phyloP scores from a whole-genome alignment of 2,329 filamentous ascomycete species.

The Microdochium paspali region DNA sequence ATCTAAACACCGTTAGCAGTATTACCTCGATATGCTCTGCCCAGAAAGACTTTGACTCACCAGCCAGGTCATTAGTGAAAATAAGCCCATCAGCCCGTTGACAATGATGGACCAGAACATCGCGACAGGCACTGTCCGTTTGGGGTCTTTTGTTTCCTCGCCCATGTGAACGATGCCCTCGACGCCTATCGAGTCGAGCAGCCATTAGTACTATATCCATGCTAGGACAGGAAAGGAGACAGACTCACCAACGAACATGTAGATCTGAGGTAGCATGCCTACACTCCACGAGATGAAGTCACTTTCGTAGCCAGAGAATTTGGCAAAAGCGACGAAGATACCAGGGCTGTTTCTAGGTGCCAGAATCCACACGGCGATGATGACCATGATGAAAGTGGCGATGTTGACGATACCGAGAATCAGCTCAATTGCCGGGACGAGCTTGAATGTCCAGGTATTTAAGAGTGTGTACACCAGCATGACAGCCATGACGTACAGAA shows the following conservation, averaged over 20 bases:
- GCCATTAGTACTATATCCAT: background rate
- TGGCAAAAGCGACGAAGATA: slow-evolving; percentile 1
- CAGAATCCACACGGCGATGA: slow-evolving; percentile 3
- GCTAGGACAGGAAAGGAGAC: background rate
- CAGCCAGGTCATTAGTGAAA: background rate
- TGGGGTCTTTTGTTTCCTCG: slow-evolving; percentile 5
- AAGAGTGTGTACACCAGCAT: slow-evolving; percentile 1
- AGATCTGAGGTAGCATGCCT: slow-evolving; percentile 4
- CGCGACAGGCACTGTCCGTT: slow-evolving; percentile 3
- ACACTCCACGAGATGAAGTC: slow-evolving; percentile 3
- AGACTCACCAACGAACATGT: slow-evolving; percentile 4
- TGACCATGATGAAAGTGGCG: slow-evolving; percentile 1
- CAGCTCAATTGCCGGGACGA: slow-evolving; percentile 3
- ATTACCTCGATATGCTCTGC: background rate
- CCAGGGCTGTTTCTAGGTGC: slow-evolving; percentile 3
- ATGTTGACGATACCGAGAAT: slow-evolving; percentile 3
- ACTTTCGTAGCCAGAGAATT: slow-evolving; percentile 3
- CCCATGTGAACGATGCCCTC: slow-evolving; percentile 6
- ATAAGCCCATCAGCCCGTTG: slow-evolving; percentile 2
- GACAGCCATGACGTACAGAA: slow-evolving; percentile 1
- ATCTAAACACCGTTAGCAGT: background rate
- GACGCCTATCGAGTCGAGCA: background rate
- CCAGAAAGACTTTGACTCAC: background rate
- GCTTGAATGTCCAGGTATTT: slow-evolving; percentile 2
- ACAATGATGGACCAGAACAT: slow-evolving; percentile 5